phyloP scores from a whole-genome alignment of 345 rosid species.

The Populus deltoides region DNA sequence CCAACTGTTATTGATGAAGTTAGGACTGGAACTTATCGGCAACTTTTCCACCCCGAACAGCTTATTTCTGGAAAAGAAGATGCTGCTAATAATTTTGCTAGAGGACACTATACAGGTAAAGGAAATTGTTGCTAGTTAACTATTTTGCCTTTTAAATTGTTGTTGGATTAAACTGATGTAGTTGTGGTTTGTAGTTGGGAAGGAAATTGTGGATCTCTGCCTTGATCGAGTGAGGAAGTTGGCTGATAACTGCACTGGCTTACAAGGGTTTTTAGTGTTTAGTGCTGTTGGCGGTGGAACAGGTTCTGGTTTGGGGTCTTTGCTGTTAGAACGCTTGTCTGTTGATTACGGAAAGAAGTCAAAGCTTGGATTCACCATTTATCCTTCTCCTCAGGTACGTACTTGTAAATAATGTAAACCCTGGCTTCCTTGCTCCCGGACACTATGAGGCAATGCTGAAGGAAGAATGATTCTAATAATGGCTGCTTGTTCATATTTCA shows the following conservation, averaged over 20 bases:
- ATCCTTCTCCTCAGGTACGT: constrained; percentile 43
- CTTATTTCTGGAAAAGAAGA: constrained; percentile 43
- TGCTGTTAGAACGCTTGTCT: constrained; percentile 38
- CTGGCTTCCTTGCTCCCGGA: neutral
- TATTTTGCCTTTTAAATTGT: neutral
- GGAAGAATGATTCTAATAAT: neutral
- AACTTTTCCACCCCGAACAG: constrained; percentile 38
- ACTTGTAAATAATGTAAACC: neutral
- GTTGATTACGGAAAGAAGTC: constrained; percentile 39
- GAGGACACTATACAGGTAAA: constrained; percentile 38
- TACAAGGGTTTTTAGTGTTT: constrained; percentile 37
- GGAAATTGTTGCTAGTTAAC: neutral
- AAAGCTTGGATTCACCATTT: constrained; percentile 37
- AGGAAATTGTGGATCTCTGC: constrained; percentile 39
- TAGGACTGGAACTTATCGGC: constrained; percentile 29
- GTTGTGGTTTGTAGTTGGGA: constrained; percentile 30
- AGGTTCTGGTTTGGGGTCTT: constrained; percentile 39
- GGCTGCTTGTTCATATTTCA: neutral
- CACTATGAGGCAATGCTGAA: neutral
- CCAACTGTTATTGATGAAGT: constrained; percentile 42
- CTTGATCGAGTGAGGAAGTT: constrained; percentile 38
- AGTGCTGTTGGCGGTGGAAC: constrained; percentile 41
- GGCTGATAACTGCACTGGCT: constrained; percentile 40
- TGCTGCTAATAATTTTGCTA: constrained; percentile 40
- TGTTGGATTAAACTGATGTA: neutral